Conservation (phyloP, 441 rosid species). For the Melastoma candidum region DNA sequence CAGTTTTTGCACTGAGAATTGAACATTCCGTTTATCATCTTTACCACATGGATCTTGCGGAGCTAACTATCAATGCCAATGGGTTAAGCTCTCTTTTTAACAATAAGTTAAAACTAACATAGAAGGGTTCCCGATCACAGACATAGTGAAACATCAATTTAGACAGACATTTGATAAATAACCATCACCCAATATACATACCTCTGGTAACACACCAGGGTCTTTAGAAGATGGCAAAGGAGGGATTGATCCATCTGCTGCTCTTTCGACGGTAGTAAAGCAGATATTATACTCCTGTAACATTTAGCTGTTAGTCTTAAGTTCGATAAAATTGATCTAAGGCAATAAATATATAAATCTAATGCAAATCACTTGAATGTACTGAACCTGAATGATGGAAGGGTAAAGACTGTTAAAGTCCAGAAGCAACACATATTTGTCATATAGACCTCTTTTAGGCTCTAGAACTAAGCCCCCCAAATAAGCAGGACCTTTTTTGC, state of each 20-base stretch:
- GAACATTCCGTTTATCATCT: too few relatives aligned
- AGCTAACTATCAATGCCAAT: too few relatives aligned
- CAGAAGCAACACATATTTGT: conserved; percentile 83
- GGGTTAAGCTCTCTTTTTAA: too few relatives aligned
- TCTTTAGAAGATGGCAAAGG: conserved; percentile 58
- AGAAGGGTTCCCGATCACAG: too few relatives aligned
- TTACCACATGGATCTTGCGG: too few relatives aligned
- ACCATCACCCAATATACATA: conserved; percentile 14
- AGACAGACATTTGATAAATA: too few relatives aligned
- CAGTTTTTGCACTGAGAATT: too few relatives aligned
- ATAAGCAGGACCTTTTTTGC: conserved; percentile 84
- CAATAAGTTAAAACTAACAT: too few relatives aligned
- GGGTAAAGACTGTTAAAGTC: conserved; percentile 99
- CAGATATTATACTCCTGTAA: conserved; percentile 93
- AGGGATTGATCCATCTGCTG: conserved; percentile 62
- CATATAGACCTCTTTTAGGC: conserved; percentile 93
- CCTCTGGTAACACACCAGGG: conserved; percentile 91
- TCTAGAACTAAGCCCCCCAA: conserved; percentile 97
- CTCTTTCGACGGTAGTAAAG: conserved; percentile 85
- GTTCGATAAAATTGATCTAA: too few relatives aligned
- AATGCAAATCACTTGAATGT: background rate
- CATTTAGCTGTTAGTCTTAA: conserved; percentile 1
- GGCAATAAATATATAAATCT: too few relatives aligned
- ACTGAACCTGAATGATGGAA: conserved; percentile 87
- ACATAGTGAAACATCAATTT: too few relatives aligned